Base-by-base conservation (phyloP, 192 early-diverging fungal species). In the Spizellomyces sp. region DNA sequence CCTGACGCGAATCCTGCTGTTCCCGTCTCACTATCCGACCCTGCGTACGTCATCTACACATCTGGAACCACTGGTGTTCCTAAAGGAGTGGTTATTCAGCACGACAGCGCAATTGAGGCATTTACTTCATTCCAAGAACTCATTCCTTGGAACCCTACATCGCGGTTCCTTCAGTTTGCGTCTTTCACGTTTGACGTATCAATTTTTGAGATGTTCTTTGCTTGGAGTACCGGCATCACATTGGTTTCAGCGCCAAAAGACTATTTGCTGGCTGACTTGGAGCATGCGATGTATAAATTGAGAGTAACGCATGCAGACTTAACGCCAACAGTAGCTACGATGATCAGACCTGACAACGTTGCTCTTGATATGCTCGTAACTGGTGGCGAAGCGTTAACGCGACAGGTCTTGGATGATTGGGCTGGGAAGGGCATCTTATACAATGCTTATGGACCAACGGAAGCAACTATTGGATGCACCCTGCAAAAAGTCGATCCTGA, bases 401-500 rank as follows among this genome's bases (percentile, higher is more conserved):
- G 19, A 8, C 55, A 58, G 17, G 71, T 69, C 8, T 44, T 80
- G 7, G 66, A 71, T 15, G 63, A 70, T 15, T 74, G 52, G 47
- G 4, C 80, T 15, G 44, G 10, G 9, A 45, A 8, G 44, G 43
- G 47, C 17, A 5, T 17, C 15, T 21, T 69, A 4, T 66, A 4
- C 5, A 69, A 69, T 63, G 67, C 63, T 4, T 69, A 69, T 0
- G 67, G 67, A 67, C 67, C 67, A 12, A 69, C 67, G 6, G 67
- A 69, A 65, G 61, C 67, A n/a, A 69, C 64, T 0, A 77, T 77
- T 55, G 71, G 75, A 5, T 75, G 71, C 59, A 48, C 67, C 15
- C 57, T 76, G 47, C 43, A 45, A 27, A 59, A 58, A 15, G 74
- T 70, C 14, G 14, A 19, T 14, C 12, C 9, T 8, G 17, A 74